Base-by-base conservation (phyloP, 208 protist species). In the Tetramitus jugosus region DNA sequence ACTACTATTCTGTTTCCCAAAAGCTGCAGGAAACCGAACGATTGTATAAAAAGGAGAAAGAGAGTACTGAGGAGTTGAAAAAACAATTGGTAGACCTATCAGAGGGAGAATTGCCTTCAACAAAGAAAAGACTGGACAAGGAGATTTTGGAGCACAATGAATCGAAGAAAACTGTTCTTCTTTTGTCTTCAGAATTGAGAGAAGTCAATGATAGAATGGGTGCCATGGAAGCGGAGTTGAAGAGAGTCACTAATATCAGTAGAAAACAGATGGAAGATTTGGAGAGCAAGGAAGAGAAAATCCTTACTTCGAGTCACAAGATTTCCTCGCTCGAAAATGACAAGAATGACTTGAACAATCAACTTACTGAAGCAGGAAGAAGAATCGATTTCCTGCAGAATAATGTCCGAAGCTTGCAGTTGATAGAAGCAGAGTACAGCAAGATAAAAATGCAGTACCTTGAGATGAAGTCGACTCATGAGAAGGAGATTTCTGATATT, bases 401-500 rank as follows among this genome's bases (percentile, higher is more conserved):
- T 7, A 69, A 29, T 43, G 1, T 69, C 3, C 7, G 39, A 26
- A 37, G 26, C 1, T 13, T 69, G 10, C 20, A 13, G 1, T 17
- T 69, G 1, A 43, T 69, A 14, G 62, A 69, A n/a, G 14, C 37
- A 43, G 62, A 69, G 43, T 69, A 69, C 33, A 69, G 39, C 33
- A 69, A 39, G n/a, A 69, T 43, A 42, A 37, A 29, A 43, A 29
- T 43, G 31, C 29, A 42, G 6, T 37, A 43, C 29, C 43, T 37
- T 31, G 62, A 69, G n/a, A 69, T 69, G 62, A 29, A 69, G n/a
- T 13, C 33, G 1, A 29, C 20, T 37, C 20, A 69, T 4, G 62
- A 69, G 31, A 39, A 37, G 29, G 62, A 13, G 26, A 23, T 69
- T 13, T 26, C 43, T 45, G 62, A 69, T n/a, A 23, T 43, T 4